Percentiles rank a stretch among this genome's conserved stretches.
Evolutionary conservation across 2,329 filamentous ascomycete genomes (phyloP).

Genomic region (Biscogniauxia sp.): DNA sequence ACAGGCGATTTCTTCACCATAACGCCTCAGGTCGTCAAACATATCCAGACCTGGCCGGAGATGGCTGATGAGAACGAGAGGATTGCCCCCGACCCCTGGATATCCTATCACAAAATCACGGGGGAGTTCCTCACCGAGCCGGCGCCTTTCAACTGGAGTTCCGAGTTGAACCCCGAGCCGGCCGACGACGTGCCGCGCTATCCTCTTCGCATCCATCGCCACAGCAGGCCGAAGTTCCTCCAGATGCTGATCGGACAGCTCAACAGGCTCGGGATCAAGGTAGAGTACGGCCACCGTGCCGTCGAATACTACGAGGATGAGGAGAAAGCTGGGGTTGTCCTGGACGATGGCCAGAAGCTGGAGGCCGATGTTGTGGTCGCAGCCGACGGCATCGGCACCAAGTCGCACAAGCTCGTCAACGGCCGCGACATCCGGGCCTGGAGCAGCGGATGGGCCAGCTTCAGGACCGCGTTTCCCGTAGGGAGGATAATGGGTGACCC

Average conservation of each 20-base stretch:
- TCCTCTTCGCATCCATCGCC: slow-evolving; percentile 1
- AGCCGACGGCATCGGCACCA: slow-evolving; percentile 32
- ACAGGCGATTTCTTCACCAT: no score
- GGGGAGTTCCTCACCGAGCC: neutral
- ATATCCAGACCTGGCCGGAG: no score
- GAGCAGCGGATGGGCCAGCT: slow-evolving; percentile 26
- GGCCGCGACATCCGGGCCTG: slow-evolving; percentile 20
- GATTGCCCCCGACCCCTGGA: no score
- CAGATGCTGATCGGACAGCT: slow-evolving; percentile 1
- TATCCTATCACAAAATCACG: neutral
- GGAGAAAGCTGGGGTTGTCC: slow-evolving; percentile 10
- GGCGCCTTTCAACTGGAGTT: neutral
- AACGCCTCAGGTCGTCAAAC: no score
- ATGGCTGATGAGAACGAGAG: no score
- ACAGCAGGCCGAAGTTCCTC: slow-evolving; percentile 3
- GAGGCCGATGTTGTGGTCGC: slow-evolving; percentile 31
- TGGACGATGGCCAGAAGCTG: slow-evolving; percentile 10
- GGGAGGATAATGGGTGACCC: slow-evolving; percentile 1
- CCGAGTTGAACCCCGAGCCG: neutral
- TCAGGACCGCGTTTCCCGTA: slow-evolving; percentile 17
- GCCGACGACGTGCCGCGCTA: neutral
- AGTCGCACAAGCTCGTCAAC: slow-evolving; percentile 20
- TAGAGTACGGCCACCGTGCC: slow-evolving; percentile 6
- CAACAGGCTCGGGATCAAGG: slow-evolving; percentile 4
- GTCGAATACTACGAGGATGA: slow-evolving; percentile 6